Conservation (phyloP, 495 filamentous ascomycete species). For the Pyronema omphalodes region DNA sequence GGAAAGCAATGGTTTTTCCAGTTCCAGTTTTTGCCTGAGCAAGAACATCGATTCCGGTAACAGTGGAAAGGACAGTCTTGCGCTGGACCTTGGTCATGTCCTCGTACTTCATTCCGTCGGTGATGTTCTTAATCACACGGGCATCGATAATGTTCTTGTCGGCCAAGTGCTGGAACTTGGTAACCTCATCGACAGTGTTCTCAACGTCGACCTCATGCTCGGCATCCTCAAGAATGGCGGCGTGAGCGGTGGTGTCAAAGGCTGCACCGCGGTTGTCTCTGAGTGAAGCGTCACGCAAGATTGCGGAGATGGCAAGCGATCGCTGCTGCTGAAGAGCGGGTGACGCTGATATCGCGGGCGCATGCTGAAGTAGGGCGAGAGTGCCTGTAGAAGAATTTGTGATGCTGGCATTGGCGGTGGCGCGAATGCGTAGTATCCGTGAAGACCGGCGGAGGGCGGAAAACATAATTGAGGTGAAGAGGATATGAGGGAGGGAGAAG, state of each 20-base stretch:
- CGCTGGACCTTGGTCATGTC: conserved; percentile 90
- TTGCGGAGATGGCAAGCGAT: background rate
- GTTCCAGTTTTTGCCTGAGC: conserved; percentile 80
- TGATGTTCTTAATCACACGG: conserved; percentile 49
- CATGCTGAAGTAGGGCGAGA: conserved; percentile 1
- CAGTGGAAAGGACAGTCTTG: conserved; percentile 55
- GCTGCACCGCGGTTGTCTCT: background rate
- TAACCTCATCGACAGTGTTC: conserved; percentile 25
- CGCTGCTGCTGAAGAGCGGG: background rate
- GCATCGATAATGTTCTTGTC: conserved; percentile 42
- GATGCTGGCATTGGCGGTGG: background rate
- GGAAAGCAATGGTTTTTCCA: conserved; percentile 72
- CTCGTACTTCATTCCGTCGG: conserved; percentile 51
- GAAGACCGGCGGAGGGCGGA: background rate
- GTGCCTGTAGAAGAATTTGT: background rate
- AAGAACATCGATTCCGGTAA: conserved; percentile 66
- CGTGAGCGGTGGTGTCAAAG: background rate
- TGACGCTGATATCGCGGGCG: background rate
- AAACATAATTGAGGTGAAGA: background rate
- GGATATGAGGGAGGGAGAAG: background rate
- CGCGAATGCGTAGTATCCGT: background rate
- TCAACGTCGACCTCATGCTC: conserved; percentile 1
- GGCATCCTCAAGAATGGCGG: background rate
- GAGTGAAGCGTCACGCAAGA: background rate
- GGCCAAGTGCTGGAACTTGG: conserved; percentile 51